Percentiles rank a stretch among this genome's conserved stretches.
phyloP scores from a whole-genome alignment of 768 basidiomycete species.

The Mycena leptocephala region DNA sequence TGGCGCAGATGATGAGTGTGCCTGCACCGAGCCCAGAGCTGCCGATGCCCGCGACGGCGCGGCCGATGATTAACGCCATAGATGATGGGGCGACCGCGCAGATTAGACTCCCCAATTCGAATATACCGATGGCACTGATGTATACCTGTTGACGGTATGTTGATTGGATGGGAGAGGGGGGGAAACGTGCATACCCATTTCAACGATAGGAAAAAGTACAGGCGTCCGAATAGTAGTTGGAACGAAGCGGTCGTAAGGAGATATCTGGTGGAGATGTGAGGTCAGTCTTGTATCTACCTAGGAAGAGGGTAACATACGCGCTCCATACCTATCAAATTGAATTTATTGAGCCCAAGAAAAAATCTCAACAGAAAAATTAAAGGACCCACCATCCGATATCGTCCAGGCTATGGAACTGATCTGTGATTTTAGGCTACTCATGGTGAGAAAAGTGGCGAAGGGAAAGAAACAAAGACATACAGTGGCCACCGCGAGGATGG shows the following conservation, averaged over 20 bases:
- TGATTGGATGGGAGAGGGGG: background rate
- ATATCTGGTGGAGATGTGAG: constrained; percentile 5
- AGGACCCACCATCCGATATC: constrained; percentile 25
- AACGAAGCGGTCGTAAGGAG: constrained; percentile 26
- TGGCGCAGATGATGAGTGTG: constrained; percentile 43
- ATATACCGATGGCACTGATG: constrained; percentile 46
- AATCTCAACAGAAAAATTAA: background rate
- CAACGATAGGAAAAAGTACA: constrained; percentile 10
- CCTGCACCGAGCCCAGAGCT: constrained; percentile 52
- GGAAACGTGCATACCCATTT: constrained; percentile 1
- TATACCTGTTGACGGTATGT: background rate
- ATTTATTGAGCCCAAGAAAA: background rate
- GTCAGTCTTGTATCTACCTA: background rate
- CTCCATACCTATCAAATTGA: constrained; percentile 6
- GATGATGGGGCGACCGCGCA: constrained; percentile 55
- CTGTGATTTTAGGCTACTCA: constrained; percentile 24
- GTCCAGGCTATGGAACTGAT: constrained; percentile 24
- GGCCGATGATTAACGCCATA: constrained; percentile 55
- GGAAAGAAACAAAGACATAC: background rate
- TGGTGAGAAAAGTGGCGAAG: background rate
- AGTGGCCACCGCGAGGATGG: constrained; percentile 9
- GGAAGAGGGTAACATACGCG: background rate
- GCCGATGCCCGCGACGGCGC: constrained; percentile 63
- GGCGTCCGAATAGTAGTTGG: constrained; percentile 20
- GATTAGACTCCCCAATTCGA: constrained; percentile 62